A percentile compares a stretch with the other conserved stretches of the same genome.
Evolutionary conservation across 805 yeast species (phyloP).

Genomic region (Starmerella roubikii): DNA sequence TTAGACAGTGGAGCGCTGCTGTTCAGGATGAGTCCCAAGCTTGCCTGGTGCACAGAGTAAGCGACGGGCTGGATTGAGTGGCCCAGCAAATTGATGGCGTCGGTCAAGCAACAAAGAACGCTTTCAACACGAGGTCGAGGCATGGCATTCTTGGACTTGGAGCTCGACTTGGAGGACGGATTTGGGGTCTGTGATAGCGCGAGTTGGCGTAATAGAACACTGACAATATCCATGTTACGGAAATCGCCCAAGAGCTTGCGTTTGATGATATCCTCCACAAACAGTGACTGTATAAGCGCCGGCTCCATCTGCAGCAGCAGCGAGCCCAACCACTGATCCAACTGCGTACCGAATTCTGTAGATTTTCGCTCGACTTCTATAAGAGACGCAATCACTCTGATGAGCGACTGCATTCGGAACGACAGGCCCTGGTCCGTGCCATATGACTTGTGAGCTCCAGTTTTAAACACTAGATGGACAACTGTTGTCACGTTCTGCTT

Average conservation of each 20-base stretch:
- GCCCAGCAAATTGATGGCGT: slow-evolving; percentile 9
- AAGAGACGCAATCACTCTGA: background rate
- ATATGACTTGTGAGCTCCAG: background rate
- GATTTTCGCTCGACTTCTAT: background rate
- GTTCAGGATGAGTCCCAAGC: slow-evolving; percentile 16
- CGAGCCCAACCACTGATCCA: slow-evolving; percentile 13
- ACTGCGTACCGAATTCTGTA: background rate
- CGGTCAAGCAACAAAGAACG: slow-evolving; percentile 12
- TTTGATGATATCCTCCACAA: slow-evolving; percentile 11
- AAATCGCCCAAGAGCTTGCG: slow-evolving; percentile 13
- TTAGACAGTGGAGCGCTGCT: slow-evolving; percentile 3
- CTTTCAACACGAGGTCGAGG: slow-evolving; percentile 5
- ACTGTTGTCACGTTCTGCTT: slow-evolving; percentile 1
- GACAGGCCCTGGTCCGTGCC: background rate
- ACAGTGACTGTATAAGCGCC: slow-evolving; percentile 7
- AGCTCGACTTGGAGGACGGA: background rate
- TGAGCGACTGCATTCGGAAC: background rate
- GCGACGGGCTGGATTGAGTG: slow-evolving; percentile 16
- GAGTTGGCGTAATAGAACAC: slow-evolving; percentile 12
- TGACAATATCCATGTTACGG: slow-evolving; percentile 10
- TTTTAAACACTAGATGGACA: background rate
- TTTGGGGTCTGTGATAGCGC: slow-evolving; percentile 14
- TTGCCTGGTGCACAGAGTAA: slow-evolving; percentile 16
- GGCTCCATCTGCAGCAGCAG: slow-evolving; percentile 9
- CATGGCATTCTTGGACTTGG: background rate